Evolutionary conservation across 495 filamentous ascomycete species (phyloP).

Genomic region (Hypoxylon intermedium): DNA sequence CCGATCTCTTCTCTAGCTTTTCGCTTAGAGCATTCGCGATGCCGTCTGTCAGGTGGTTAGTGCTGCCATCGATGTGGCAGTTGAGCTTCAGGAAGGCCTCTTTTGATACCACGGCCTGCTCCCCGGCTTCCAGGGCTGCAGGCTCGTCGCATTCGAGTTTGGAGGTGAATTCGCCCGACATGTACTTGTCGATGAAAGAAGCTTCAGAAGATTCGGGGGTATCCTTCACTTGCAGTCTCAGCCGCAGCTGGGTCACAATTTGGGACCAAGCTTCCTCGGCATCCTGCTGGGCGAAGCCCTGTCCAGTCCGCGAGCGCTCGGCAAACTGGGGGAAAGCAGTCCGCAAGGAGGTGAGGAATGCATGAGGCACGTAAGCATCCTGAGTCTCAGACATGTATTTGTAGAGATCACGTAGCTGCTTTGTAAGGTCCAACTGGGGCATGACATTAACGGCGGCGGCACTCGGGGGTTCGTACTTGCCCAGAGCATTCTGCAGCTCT

Average conservation of each 20-base stretch:
- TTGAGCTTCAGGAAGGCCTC: constrained; percentile 92
- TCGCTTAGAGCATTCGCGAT: constrained; percentile 81
- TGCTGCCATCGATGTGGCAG: constrained; percentile 87
- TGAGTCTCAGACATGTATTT: constrained; percentile 94
- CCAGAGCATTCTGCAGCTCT: constrained; percentile 84
- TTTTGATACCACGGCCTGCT: constrained; percentile 67
- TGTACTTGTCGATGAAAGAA: constrained; percentile 89
- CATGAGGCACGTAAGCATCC: constrained; percentile 81
- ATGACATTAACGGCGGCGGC: constrained; percentile 22
- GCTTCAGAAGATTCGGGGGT: constrained; percentile 54
- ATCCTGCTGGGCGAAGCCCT: constrained; percentile 93
- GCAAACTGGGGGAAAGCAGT: constrained; percentile 91
- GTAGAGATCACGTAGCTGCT: constrained; percentile 84
- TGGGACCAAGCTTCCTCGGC: constrained; percentile 99
- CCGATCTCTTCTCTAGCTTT: constrained; percentile 87
- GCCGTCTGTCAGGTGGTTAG: constrained; percentile 88
- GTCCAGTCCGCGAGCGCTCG: constrained; percentile 78
- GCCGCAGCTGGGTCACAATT: constrained; percentile 83
- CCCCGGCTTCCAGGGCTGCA: constrained; percentile 75
- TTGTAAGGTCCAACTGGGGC: constrained; percentile 73
- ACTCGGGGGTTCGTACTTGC: constrained; percentile 63
- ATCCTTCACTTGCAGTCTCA: constrained; percentile 75
- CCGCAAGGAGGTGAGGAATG: constrained; percentile 84
- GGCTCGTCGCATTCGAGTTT: constrained; percentile 83
- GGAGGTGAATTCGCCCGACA: constrained; percentile 80